phyloP scores from a whole-genome alignment of 371 early-diverging fungal genomes.

The Mortierella sp. region DNA sequence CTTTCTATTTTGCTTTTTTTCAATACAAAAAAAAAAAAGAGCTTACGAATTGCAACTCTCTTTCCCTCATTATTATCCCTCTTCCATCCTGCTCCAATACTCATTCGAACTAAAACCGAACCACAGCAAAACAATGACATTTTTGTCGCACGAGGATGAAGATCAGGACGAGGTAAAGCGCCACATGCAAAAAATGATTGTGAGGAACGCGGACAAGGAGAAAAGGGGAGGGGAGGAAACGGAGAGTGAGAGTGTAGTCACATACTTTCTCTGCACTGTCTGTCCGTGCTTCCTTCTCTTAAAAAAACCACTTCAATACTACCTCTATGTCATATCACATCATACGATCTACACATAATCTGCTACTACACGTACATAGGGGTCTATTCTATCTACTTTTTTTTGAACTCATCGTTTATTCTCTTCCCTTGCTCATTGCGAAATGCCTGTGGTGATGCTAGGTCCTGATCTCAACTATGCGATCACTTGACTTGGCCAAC shows the following conservation, averaged over 20 bases:
- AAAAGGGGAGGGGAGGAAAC: background rate
- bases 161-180: constrained; percentile 34
- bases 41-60: background rate
- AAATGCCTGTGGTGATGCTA: constrained; percentile 12
- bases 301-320: constrained; percentile 3
- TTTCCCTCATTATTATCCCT: background rate
- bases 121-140: constrained; percentile 21
- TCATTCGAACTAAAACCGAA: background rate
- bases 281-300: too few species aligned
- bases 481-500: constrained; percentile 45
- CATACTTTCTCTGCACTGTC: too few species aligned
- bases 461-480: constrained; percentile 52
- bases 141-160: constrained; percentile 31
- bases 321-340: too few species aligned
- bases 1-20: background rate
- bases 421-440: too few species aligned
- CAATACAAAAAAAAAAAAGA: too few species aligned
- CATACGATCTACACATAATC: too few species aligned
- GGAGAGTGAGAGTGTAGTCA: too few species aligned
- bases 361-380: too few species aligned
- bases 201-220: background rate
- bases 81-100: background rate
- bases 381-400: too few species aligned
- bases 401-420: constrained; percentile 1
- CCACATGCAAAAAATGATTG: background rate